Percentiles rank a stretch among this genome's conserved stretches.
Conservation (phyloP, 2,329 filamentous ascomycete genomes). For the Fusarium bulbicola region DNA sequence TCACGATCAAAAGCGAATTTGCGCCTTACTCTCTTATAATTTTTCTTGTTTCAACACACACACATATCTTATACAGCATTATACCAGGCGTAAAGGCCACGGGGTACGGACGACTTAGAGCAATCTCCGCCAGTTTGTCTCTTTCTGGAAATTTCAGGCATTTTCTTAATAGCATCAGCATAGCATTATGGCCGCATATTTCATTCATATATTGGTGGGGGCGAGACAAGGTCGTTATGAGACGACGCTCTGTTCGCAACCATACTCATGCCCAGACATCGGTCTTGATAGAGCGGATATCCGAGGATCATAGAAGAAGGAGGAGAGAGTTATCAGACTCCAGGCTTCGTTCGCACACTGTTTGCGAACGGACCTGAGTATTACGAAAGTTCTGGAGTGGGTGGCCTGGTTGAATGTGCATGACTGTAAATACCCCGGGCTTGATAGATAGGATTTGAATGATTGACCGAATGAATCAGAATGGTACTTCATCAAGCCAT, state of each 20-base stretch:
- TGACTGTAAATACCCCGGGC: slow-evolving; percentile 16
- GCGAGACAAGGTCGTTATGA: neutral
- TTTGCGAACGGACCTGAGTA: neutral
- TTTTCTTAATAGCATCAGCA: slow-evolving; percentile 18
- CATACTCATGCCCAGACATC: slow-evolving; percentile 23
- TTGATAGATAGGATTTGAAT: slow-evolving; percentile 17
- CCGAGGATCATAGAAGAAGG: slow-evolving; percentile 26
- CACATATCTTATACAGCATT: slow-evolving; percentile 32
- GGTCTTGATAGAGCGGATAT: slow-evolving; percentile 36
- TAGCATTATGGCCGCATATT: slow-evolving; percentile 12
- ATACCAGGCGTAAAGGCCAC: slow-evolving; percentile 38
- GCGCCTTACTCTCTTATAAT: slow-evolving; percentile 4
- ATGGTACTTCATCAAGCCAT: neutral
- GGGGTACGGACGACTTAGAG: slow-evolving; percentile 19
- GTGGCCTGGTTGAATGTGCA: slow-evolving; percentile 3
- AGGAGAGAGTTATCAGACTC: neutral
- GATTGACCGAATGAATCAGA: slow-evolving; percentile 2
- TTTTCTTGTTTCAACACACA: neutral
- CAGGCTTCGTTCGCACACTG: neutral
- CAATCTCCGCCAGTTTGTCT: slow-evolving; percentile 15
- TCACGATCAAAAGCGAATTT: neutral
- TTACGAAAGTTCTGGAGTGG: neutral
- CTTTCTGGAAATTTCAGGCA: slow-evolving; percentile 21
- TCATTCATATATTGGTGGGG: neutral
- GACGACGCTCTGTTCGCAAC: neutral